Percentiles rank a stretch among this genome's conserved stretches.
Conservation (phyloP, 805 yeast genomes). For the Metschnikowia borealis region DNA sequence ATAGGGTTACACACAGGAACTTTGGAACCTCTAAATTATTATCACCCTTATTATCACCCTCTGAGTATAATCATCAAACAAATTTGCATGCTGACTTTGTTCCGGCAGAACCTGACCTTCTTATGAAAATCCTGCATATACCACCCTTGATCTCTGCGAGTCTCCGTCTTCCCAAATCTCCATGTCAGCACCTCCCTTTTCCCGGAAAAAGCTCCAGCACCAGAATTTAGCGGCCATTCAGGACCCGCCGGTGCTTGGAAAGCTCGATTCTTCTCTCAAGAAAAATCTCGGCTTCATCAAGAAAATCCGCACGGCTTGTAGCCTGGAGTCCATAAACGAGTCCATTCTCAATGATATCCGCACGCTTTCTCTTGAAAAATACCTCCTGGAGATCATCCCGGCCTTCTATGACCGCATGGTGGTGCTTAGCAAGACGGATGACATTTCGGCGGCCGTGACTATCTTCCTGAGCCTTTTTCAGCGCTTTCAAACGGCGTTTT, state of each 20-base stretch:
- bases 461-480: slow-evolving; percentile 73
- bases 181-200: not conserved
- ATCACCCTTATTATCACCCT: no score
- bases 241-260: slow-evolving; percentile 12
- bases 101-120: no score
- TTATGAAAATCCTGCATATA: not conserved
- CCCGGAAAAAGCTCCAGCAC: not conserved
- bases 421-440: slow-evolving; percentile 50
- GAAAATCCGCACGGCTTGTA: slow-evolving; percentile 55
- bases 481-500: slow-evolving; percentile 45
- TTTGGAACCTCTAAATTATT: no score
- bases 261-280: slow-evolving; percentile 72
- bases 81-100: no score
- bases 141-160: not conserved
- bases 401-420: slow-evolving; percentile 61
- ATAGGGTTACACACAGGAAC: no score
- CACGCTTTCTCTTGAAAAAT: slow-evolving; percentile 65
- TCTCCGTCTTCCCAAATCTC: not conserved
- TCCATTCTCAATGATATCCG: slow-evolving; percentile 57
- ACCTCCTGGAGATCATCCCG: slow-evolving; percentile 62
- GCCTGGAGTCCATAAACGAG: slow-evolving; percentile 37
- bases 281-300: slow-evolving; percentile 78
- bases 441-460: slow-evolving; percentile 60
- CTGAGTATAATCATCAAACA: no score
- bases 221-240: not conserved